phyloP scores from a whole-genome alignment of 805 yeast genomes.

The Metschnikowia lunata region DNA sequence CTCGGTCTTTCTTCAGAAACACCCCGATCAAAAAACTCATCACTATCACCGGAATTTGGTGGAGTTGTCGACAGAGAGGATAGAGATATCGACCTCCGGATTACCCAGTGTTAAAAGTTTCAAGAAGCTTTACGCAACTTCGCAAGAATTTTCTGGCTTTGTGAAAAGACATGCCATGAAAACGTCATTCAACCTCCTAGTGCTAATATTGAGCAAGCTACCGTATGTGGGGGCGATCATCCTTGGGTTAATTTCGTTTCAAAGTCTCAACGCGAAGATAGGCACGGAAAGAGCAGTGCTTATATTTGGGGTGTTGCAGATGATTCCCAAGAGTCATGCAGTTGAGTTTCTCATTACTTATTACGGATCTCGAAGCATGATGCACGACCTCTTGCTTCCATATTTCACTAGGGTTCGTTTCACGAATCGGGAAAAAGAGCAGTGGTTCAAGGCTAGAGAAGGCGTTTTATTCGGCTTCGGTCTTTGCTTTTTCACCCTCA shows the following conservation, averaged over 20 bases:
- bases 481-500: conserved; percentile 39
- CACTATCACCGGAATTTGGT: conserved; percentile 15
- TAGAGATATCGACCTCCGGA: not conserved
- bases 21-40: conserved; percentile 26
- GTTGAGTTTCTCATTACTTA: conserved; percentile 38
- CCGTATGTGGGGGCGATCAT: conserved; percentile 43
- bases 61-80: conserved; percentile 8
- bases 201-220: conserved; percentile 31
- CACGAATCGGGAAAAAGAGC: conserved; percentile 35
- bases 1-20: conserved; percentile 22
- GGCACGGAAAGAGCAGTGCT: conserved; percentile 44
- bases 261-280: conserved; percentile 38
- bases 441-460: conserved; percentile 50
- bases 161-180: conserved; percentile 16
- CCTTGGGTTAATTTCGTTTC: conserved; percentile 41
- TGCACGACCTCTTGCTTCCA: conserved; percentile 46
- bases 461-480: conserved; percentile 58
- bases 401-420: conserved; percentile 48
- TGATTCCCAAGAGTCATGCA: conserved; percentile 33
- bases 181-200: conserved; percentile 24
- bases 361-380: conserved; percentile 44
- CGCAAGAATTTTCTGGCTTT: conserved; percentile 20
- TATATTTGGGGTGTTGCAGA: conserved; percentile 31
- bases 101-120: conserved; percentile 2
- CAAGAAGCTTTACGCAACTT: conserved; percentile 12